phyloP scores from a whole-genome alignment of 257 asterid genomes.

The Mentha longifolia region DNA sequence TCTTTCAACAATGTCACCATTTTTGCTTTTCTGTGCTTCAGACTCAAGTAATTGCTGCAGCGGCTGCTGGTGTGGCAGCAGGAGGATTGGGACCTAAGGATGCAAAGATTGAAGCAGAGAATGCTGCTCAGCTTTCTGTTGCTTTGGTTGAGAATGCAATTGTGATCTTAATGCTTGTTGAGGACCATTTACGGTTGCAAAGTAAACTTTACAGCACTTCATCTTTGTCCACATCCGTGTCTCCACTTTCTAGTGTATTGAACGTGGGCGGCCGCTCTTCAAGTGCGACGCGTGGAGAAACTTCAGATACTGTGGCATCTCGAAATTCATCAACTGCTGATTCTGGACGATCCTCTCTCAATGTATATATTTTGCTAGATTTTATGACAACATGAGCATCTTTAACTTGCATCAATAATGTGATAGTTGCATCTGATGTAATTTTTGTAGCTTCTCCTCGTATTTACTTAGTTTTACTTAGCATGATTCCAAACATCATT shows the following conservation, averaged over 20 bases:
- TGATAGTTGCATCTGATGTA: conserved; percentile 20
- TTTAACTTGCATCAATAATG: conserved; percentile 20
- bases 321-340: conserved; percentile 69
- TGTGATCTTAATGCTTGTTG: conserved; percentile 97
- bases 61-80: conserved; percentile 99
- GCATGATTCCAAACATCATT: conserved; percentile 2
- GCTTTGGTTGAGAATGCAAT: conserved; percentile 99
- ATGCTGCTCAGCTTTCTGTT: conserved; percentile 98
- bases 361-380: conserved; percentile 54
- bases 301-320: conserved; percentile 51
- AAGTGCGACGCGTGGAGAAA: conserved; percentile 51
- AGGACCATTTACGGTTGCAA: conserved; percentile 94
- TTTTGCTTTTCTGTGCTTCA: conserved; percentile 57
- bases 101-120: conserved; percentile 93
- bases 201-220: conserved; percentile 83
- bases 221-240: conserved; percentile 61
- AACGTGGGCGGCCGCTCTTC: conserved; percentile 59
- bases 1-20: conserved; percentile 44
- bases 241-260: conserved; percentile 70
- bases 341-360: conserved; percentile 75
- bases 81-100: conserved; percentile 88
- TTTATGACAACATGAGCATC: conserved; percentile 22
- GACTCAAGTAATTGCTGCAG: conserved; percentile 99
- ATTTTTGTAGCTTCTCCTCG: conserved; percentile 30
- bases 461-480: conserved; percentile 23